Evolutionary conservation across 176 grass and related monocot species (phyloP).

Genomic region (Thinopyrum elongatum): DNA sequence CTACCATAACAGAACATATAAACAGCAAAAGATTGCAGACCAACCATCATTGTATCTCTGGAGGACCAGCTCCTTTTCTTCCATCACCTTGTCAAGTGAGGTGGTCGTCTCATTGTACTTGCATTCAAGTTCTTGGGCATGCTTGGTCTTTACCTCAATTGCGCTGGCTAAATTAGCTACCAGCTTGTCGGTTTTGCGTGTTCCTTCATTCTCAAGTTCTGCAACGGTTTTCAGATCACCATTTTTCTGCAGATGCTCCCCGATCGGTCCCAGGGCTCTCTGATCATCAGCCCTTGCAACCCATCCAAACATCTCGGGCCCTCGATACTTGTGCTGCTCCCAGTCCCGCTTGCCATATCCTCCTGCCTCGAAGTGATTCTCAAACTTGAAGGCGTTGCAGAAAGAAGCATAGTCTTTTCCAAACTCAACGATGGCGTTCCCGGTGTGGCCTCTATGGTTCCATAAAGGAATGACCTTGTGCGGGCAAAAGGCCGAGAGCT

Average conservation of each 20-base stretch:
- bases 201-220: constrained; percentile 44
- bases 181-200: constrained; percentile 42
- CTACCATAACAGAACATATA: not conserved
- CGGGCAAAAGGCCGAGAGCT: constrained; percentile 4
- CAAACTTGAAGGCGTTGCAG: constrained; percentile 33
- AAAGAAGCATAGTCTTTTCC: constrained; percentile 44
- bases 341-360: constrained; percentile 35
- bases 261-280: constrained; percentile 28
- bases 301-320: constrained; percentile 42
- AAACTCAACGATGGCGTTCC: constrained; percentile 45
- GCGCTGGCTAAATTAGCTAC: constrained; percentile 39
- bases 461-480: constrained; percentile 43
- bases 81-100: constrained; percentile 54
- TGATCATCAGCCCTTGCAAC: constrained; percentile 47
- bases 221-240: constrained; percentile 49
- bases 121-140: constrained; percentile 37
- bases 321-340: constrained; percentile 22
- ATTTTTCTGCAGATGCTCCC: constrained; percentile 36
- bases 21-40: not conserved
- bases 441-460: constrained; percentile 51
- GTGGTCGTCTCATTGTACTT: constrained; percentile 45
- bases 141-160: constrained; percentile 41
- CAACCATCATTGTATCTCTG: constrained; percentile 38
- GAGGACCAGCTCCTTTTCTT: constrained; percentile 49
- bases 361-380: constrained; percentile 44